Percentiles rank a stretch among this genome's conserved stretches.
Conservation (phyloP, 2,329 filamentous ascomycete species). For the Capronia americana region DNA sequence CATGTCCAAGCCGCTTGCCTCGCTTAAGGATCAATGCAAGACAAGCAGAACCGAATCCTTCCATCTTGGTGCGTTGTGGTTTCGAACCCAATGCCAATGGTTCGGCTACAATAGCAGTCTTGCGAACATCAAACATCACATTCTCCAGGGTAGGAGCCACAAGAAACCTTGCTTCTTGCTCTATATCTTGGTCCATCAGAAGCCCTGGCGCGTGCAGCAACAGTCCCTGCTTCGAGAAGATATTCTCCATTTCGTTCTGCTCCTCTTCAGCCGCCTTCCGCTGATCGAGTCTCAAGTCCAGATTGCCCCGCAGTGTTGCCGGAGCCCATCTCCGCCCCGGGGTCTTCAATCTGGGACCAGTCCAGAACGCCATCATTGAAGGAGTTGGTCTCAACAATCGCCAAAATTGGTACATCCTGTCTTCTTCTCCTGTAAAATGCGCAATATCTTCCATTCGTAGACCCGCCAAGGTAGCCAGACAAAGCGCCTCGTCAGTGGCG, state of each 20-base stretch:
- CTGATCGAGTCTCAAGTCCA: neutral
- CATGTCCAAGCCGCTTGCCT: neutral
- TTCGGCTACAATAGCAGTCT: neutral
- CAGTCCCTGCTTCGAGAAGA: neutral
- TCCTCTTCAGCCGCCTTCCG: neutral
- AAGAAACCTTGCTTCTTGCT: neutral
- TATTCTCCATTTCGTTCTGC: neutral
- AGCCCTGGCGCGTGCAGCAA: conserved; percentile 1
- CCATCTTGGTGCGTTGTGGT: neutral
- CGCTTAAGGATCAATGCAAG: neutral
- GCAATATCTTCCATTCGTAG: conserved; percentile 4
- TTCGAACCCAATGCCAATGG: neutral
- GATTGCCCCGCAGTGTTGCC: conserved; percentile 6
- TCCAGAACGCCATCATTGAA: conserved; percentile 7
- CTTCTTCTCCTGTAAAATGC: neutral
- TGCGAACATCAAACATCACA: neutral
- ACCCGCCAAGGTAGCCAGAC: neutral
- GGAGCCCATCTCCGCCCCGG: conserved; percentile 8
- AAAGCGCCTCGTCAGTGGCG: conserved; percentile 1
- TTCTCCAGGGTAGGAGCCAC: neutral
- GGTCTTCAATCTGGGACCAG: conserved; percentile 1
- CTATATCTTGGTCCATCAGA: neutral
- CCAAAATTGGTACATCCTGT: conserved; percentile 6
- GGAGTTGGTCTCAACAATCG: conserved; percentile 2
- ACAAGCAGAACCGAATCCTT: neutral